Percentiles rank a stretch among this genome's conserved stretches.
Conservation (phyloP, 2,329 filamentous ascomycete genomes). For the Aspergillus cejpii region DNA sequence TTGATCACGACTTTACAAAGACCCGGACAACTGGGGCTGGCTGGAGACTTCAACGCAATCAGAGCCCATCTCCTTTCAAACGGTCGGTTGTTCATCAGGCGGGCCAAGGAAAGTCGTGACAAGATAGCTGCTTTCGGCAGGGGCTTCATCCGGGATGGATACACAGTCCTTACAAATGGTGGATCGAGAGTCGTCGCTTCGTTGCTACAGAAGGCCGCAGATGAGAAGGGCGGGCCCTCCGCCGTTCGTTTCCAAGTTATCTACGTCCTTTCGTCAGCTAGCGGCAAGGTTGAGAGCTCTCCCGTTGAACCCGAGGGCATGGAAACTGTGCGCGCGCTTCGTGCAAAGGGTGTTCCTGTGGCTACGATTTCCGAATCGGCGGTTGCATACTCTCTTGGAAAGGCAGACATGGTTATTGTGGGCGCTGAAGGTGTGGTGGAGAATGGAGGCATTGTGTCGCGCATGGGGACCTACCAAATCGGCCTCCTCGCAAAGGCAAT, state of each 20-base stretch:
- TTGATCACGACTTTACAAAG: conserved; percentile 66
- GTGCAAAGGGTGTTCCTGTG: conserved; percentile 70
- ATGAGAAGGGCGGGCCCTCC: conserved; percentile 49
- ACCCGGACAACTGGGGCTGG: conserved; percentile 45
- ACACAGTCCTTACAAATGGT: conserved; percentile 82
- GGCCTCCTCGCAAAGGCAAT: conserved; percentile 68
- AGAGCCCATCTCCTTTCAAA: conserved; percentile 78
- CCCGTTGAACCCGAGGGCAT: conserved; percentile 55
- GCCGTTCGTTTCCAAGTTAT: conserved; percentile 74
- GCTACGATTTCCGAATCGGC: conserved; percentile 71
- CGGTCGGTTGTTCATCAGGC: conserved; percentile 74
- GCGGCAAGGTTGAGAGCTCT: conserved; percentile 23
- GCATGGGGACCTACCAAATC: conserved; percentile 81
- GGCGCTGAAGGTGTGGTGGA: conserved; percentile 81
- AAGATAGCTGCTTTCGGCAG: conserved; percentile 74
- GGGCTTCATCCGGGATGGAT: conserved; percentile 70
- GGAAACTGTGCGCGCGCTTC: conserved; percentile 62
- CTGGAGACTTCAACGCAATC: conserved; percentile 72
- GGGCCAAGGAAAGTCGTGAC: conserved; percentile 77
- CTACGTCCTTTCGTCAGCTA: conserved; percentile 54
- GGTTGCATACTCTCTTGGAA: conserved; percentile 70
- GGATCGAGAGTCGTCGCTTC: conserved; percentile 77
- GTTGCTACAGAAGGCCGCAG: conserved; percentile 66
- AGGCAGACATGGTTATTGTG: conserved; percentile 62
- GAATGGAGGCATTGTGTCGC: conserved; percentile 85